Evolutionary conservation across 495 filamentous ascomycete genomes (phyloP).

Genomic region (Aspergillus saccharolyticus): DNA sequence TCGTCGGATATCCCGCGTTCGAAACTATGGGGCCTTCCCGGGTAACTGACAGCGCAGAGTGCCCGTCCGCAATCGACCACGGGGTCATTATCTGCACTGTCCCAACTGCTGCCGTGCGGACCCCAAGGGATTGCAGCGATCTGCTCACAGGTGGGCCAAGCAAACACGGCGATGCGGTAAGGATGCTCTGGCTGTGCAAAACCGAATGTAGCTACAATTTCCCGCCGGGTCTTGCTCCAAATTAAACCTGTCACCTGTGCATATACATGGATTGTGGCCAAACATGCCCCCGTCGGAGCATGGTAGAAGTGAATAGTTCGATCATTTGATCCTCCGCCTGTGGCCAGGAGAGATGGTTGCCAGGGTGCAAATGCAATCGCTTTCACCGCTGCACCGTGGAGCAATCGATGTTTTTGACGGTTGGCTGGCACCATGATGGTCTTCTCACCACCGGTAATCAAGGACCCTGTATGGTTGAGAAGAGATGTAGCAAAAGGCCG

Average conservation of each 20-base stretch:
- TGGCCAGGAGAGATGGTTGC: slow-evolving; percentile 82
- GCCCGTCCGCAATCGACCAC: slow-evolving; percentile 36
- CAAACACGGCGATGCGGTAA: slow-evolving; percentile 87
- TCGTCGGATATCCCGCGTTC: slow-evolving; percentile 7
- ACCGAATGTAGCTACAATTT: slow-evolving; percentile 91
- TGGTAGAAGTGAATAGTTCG: slow-evolving; percentile 96
- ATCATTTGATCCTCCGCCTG: slow-evolving; percentile 90
- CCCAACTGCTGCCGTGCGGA: slow-evolving; percentile 73
- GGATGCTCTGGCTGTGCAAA: slow-evolving; percentile 93
- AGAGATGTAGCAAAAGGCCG: slow-evolving; percentile 21
- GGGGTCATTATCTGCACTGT: slow-evolving; percentile 38
- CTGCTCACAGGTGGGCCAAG: slow-evolving; percentile 89
- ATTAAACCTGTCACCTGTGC: slow-evolving; percentile 92
- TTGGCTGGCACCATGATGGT: slow-evolving; percentile 38
- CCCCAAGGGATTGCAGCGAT: slow-evolving; percentile 87
- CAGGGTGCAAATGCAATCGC: slow-evolving; percentile 97
- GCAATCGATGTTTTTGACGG: slow-evolving; percentile 65
- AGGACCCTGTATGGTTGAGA: slow-evolving; percentile 24
- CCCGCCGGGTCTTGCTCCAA: slow-evolving; percentile 79
- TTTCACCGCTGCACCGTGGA: slow-evolving; percentile 86
- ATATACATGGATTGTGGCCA: slow-evolving; percentile 87
- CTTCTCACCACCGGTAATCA: slow-evolving; percentile 27
- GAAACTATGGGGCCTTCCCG: slow-evolving; percentile 30
- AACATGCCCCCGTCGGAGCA: slow-evolving; percentile 72
- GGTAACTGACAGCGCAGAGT: slow-evolving; percentile 46